Evolutionary conservation across 805 yeast genomes (phyloP), one percentile per base, ranked within the genome.

Genomic region (Lachancea cidri): DNA sequence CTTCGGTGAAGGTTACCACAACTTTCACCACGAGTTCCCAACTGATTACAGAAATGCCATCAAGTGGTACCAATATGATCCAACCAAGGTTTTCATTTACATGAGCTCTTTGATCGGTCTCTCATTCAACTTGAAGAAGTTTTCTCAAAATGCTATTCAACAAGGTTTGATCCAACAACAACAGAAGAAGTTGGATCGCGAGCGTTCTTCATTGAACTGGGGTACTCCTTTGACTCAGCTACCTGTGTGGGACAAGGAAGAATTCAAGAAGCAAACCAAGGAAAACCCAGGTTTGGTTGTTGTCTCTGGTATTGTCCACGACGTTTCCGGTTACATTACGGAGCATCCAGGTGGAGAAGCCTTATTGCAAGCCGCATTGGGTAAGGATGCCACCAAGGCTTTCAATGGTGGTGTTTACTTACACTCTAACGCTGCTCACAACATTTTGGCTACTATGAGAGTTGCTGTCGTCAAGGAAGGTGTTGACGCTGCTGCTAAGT

Each of bases 11-110:
- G 94, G 94, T 48, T 83, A 84, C 72, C 93, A 85, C 59, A 85
- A 85, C 67, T 85, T 84, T 79, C 94, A 85, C 65, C 94, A 85
- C 63, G 94, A 84, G 70, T 85, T 84, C 74, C 93, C 94, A 55
- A 76, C 86, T 15, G 94, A 85, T 67, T 85, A 84, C 74, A 78
- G 94, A 75, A 84, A 84, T 60, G 93, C 93, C 29, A 73, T 84
- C 59, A 81, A 78, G 60, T 84, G 93, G 93, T 84, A 80, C 71
- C 91, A 84, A 72, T 84, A 79, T 59, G 94, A 85, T 62, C 94
- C 94, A 51, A 83, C 93, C 37, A 84, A 84, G 66, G 55, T 76
- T 36, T 53, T 73, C 39, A 83, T 84, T 52, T 83, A 71, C 64
- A 20, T 63, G 5, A 64, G 74, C 41, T 81, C 85, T 13, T 73